phyloP scores from a whole-genome alignment of 202 grass and related monocot species.

The Elaeis oleifera region DNA sequence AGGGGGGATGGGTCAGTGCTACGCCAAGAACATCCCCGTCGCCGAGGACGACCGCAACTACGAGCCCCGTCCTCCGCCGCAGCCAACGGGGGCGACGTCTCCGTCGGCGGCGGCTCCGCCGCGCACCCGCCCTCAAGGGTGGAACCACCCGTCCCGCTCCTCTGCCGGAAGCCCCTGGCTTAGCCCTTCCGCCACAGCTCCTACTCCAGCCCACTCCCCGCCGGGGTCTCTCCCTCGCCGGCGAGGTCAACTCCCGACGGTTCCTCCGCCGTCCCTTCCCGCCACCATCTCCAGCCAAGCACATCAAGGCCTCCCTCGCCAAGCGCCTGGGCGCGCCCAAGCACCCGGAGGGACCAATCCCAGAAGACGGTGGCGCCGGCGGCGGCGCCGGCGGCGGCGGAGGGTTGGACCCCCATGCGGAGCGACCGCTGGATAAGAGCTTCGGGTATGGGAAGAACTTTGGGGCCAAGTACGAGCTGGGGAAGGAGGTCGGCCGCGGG shows the following conservation, averaged over 20 bases:
- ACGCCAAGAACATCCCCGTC: conserved; percentile 18
- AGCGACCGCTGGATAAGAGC: conserved; percentile 18
- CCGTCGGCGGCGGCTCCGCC: no score
- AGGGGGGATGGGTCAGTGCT: conserved; percentile 21
- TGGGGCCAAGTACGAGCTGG: conserved; percentile 24
- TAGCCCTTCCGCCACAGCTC: conserved; percentile 2
- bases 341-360: conserved; percentile 14
- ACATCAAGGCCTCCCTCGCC: conserved; percentile 20
- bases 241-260: conserved; percentile 18
- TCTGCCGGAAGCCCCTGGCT: conserved; percentile 5
- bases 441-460: conserved; percentile 24
- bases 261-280: conserved; percentile 23
- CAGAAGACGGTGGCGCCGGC: background rate
- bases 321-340: conserved; percentile 17
- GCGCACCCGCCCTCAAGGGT: background rate
- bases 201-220: conserved; percentile 9
- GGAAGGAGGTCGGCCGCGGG: conserved; percentile 17
- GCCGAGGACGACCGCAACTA: background rate
- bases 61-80: background rate
- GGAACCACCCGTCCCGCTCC: conserved; percentile 2
- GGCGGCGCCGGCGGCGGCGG: background rate
- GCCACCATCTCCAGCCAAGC: conserved; percentile 26
- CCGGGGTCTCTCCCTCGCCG: conserved; percentile 17
- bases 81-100: background rate
- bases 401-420: background rate